Percentiles rank a stretch among this genome's conserved stretches.
Conservation (phyloP, 768 basidiomycete species). For the Scleroderma bovista region DNA sequence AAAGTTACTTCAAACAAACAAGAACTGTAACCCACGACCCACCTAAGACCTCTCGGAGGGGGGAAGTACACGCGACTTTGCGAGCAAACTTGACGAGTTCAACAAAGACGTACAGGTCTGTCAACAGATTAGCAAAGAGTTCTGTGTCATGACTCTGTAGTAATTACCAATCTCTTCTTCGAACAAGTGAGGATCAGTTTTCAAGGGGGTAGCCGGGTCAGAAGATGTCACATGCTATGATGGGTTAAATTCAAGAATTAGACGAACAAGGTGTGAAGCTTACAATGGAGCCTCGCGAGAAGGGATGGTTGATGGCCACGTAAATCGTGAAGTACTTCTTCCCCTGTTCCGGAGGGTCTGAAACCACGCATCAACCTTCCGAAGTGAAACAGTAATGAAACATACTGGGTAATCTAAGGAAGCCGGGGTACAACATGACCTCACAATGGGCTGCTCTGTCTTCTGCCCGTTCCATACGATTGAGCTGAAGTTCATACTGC, state of each 20-base stretch:
- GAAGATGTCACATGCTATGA: slow-evolving; percentile 24
- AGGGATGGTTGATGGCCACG: slow-evolving; percentile 36
- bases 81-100: slow-evolving; percentile 53
- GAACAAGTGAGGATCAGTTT: slow-evolving; percentile 39
- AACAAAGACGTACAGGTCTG: slow-evolving; percentile 29
- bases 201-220: slow-evolving; percentile 32
- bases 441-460: slow-evolving; percentile 25
- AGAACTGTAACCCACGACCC: background rate
- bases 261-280: slow-evolving; percentile 8
- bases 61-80: slow-evolving; percentile 44
- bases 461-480: slow-evolving; percentile 15
- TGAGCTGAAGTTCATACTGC: slow-evolving; percentile 13
- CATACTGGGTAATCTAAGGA: slow-evolving; percentile 20
- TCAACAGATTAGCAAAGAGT: background rate
- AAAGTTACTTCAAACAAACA: background rate
- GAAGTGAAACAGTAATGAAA: background rate
- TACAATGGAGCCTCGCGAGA: slow-evolving; percentile 47
- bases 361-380: background rate
- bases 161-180: slow-evolving; percentile 35
- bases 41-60: slow-evolving; percentile 42
- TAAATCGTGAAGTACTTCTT: slow-evolving; percentile 40
- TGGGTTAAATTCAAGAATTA: background rate
- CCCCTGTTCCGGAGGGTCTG: slow-evolving; percentile 32
- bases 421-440: slow-evolving; percentile 26
- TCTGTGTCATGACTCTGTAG: background rate